A percentile compares a stretch with the other conserved stretches of the same genome.
Conservation (phyloP, 176 grass and related monocot species). For the Cenchrus purpureus region DNA sequence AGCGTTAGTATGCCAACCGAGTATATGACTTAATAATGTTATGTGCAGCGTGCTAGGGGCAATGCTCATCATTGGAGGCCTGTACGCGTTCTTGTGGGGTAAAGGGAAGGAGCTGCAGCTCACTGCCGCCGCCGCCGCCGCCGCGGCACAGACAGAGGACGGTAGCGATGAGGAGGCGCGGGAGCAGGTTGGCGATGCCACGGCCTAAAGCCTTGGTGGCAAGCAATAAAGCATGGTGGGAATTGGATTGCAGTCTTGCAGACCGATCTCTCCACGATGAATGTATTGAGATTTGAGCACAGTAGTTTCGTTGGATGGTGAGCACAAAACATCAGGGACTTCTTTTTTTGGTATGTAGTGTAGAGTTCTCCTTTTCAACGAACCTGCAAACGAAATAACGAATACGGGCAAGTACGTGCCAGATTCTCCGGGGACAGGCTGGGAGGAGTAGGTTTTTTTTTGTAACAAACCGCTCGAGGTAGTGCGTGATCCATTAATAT, state of each 20-base stretch:
- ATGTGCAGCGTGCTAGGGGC: background rate
- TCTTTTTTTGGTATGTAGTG: no score
- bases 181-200: background rate
- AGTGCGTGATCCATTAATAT: no score
- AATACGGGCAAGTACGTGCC: no score
- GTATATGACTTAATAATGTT: background rate
- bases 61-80: background rate
- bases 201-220: background rate
- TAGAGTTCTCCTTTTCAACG: no score
- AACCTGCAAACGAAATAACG: no score
- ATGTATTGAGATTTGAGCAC: background rate
- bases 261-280: background rate
- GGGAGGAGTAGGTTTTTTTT: no score
- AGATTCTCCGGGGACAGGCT: no score
- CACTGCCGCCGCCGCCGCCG: no score
- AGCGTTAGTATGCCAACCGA: background rate
- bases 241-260: background rate
- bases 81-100: background rate
- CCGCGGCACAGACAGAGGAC: background rate
- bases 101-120: conserved; percentile 2
- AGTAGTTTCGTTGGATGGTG: no score
- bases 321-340: no score
- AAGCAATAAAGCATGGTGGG: background rate
- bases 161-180: background rate
- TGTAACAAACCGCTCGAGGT: no score